A percentile compares a stretch with the other conserved stretches of the same genome.
These are phyloP conservation scores for Coemansia sp. DNA, from an alignment of 371 early-diverging fungal genomes.

Conservation along the genomic window DNA sequence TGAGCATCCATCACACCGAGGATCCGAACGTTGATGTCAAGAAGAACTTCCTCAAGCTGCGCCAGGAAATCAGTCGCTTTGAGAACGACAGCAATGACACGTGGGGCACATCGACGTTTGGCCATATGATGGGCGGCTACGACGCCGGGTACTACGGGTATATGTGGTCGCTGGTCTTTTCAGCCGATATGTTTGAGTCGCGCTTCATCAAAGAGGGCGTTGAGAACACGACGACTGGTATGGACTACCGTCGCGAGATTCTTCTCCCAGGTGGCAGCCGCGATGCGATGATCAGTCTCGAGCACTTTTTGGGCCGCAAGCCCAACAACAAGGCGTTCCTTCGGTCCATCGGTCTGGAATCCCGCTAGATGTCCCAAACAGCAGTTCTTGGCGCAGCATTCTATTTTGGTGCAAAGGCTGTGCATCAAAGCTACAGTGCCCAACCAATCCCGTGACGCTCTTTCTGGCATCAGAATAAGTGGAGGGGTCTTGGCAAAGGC, in stretches of 20 bases:
- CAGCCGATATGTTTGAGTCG: conserved; percentile 81
- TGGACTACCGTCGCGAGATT: conserved; percentile 64
- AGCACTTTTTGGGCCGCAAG: conserved; percentile 78
- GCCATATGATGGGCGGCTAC: conserved; percentile 85
- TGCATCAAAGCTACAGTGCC: no score
- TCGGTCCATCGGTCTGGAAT: conserved; percentile 45
- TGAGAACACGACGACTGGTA: conserved; percentile 53
- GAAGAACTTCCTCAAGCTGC: conserved; percentile 61
- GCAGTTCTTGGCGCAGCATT: not conserved
- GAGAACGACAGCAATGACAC: conserved; percentile 30
- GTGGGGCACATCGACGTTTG: conserved; percentile 54
- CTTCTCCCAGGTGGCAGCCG: conserved; percentile 70
- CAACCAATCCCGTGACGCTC: not conserved
- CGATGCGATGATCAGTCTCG: conserved; percentile 72
- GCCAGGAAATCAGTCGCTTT: conserved; percentile 65
- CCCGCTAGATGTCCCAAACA: not conserved
- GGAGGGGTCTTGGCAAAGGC: not conserved
- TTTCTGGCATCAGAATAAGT: not conserved
- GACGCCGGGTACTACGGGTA: conserved; percentile 75
- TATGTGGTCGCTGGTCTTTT: conserved; percentile 81
- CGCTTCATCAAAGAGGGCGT: conserved; percentile 67
- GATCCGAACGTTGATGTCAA: conserved; percentile 55
- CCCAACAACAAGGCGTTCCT: conserved; percentile 77
- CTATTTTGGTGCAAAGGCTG: no score
- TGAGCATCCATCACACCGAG: conserved; percentile 64